A percentile compares a stretch with the other conserved stretches of the same genome.
Conservation (phyloP, 495 filamentous ascomycete genomes). For the Penicillium simplicissimum region DNA sequence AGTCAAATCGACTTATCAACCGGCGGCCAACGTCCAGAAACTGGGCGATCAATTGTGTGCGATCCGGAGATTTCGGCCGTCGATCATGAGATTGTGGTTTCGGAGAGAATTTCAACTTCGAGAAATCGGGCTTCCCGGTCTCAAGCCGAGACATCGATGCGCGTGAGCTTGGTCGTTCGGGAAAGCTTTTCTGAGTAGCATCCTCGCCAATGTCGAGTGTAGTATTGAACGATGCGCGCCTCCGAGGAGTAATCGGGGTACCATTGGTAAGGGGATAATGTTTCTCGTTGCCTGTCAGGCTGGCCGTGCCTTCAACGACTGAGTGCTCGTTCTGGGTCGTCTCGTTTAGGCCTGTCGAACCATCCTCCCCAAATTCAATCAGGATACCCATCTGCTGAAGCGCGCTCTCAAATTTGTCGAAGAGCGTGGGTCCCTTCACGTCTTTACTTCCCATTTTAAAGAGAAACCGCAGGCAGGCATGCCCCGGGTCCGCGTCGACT, state of each 20-base stretch:
- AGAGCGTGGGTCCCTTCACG: slow-evolving; percentile 49
- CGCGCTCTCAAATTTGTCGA: slow-evolving; percentile 65
- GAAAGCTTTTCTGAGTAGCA: slow-evolving; percentile 40
- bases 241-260: slow-evolving; percentile 35
- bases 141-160: slow-evolving; percentile 51
- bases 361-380: slow-evolving; percentile 56
- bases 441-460: slow-evolving; percentile 73
- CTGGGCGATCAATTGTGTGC: slow-evolving; percentile 46
- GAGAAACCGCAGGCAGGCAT: slow-evolving; percentile 72
- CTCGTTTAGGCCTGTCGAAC: slow-evolving; percentile 29
- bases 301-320: slow-evolving; percentile 25
- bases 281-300: slow-evolving; percentile 21
- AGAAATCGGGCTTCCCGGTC: slow-evolving; percentile 39
- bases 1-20: slow-evolving; percentile 40
- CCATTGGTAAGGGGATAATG: slow-evolving; percentile 23
- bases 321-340: slow-evolving; percentile 28
- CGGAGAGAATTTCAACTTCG: slow-evolving; percentile 34
- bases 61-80: slow-evolving; percentile 38
- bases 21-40: slow-evolving; percentile 47
- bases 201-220: slow-evolving; percentile 57
- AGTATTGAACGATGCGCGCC: slow-evolving; percentile 59
- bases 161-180: slow-evolving; percentile 45
- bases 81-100: slow-evolving; percentile 17
- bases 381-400: slow-evolving; percentile 67
- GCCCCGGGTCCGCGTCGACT: slow-evolving; percentile 68